These are phyloP conservation scores for Achaetomiella virescens DNA, from an alignment of 495 filamentous ascomycete species.

Conservation along the genomic window DNA sequence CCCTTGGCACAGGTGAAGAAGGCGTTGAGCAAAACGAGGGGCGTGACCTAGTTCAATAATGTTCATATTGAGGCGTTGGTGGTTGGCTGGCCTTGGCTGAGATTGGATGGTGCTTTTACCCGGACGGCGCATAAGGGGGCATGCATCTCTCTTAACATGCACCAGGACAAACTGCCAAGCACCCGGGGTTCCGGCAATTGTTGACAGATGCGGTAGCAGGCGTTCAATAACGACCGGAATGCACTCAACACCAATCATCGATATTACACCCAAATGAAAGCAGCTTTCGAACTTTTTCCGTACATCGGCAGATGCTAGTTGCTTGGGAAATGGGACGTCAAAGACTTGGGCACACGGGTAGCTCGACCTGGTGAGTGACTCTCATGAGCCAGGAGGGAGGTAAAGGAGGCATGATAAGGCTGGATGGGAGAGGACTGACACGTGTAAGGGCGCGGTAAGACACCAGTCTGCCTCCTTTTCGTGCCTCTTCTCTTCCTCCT, in stretches of 20 bases:
- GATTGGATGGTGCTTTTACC: slow-evolving; percentile 17
- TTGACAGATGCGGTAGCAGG: slow-evolving; percentile 33
- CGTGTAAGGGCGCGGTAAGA: no score
- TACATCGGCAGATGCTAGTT: slow-evolving; percentile 40
- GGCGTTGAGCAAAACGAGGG: not conserved
- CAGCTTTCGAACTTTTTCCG: slow-evolving; percentile 33
- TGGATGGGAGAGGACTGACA: not conserved
- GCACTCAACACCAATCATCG: slow-evolving; percentile 32
- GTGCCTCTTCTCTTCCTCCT: no score
- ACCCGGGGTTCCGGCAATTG: slow-evolving; percentile 38
- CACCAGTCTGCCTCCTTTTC: no score
- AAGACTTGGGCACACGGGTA: slow-evolving; percentile 8
- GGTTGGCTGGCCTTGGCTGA: slow-evolving; percentile 8
- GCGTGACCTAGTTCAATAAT: slow-evolving; percentile 14
- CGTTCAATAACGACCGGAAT: slow-evolving; percentile 29
- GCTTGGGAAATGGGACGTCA: slow-evolving; percentile 22
- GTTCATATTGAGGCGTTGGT: no score
- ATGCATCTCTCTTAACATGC: not conserved
- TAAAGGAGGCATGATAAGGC: not conserved
- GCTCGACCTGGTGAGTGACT: slow-evolving; percentile 14
- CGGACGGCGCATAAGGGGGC: slow-evolving; percentile 18
- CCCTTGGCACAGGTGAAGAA: not conserved
- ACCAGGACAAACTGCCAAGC: slow-evolving; percentile 1
- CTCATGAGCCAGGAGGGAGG: not conserved
- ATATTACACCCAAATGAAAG: slow-evolving; percentile 34